phyloP scores from a whole-genome alignment of 108 stramenopile genomes.

The Stephanodiscus triporus region DNA sequence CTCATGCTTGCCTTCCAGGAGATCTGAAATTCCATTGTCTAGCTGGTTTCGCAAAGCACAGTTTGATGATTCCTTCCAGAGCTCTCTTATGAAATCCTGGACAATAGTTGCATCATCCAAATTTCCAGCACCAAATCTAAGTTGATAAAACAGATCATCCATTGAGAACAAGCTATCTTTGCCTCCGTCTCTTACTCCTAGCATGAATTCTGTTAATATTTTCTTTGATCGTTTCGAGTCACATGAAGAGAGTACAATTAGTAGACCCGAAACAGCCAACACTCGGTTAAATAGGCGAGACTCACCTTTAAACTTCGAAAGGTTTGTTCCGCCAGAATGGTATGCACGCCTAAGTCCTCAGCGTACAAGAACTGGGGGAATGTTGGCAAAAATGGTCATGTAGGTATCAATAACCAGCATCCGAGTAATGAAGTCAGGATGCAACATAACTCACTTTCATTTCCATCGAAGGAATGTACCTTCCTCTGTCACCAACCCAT shows the following conservation, averaged over 20 bases:
- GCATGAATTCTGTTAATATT: conserved; percentile 25
- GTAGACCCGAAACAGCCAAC: not conserved
- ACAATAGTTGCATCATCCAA: conserved; percentile 57
- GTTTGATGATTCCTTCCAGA: conserved; percentile 66
- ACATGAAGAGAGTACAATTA: not conserved
- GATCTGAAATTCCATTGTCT: conserved; percentile 57
- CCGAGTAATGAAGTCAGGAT: not conserved
- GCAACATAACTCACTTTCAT: conserved; percentile 29
- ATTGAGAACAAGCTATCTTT: conserved; percentile 49
- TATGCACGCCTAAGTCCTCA: conserved; percentile 54
- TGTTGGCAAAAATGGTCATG: not conserved
- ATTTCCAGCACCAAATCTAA: conserved; percentile 49
- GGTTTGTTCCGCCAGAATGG: conserved; percentile 5
- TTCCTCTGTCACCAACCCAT: conserved; percentile 29
- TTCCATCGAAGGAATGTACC: conserved; percentile 52
- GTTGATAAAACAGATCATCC: conserved; percentile 53
- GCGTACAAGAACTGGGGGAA: conserved; percentile 57
- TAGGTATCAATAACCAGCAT: not conserved
- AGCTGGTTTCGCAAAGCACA: conserved; percentile 53
- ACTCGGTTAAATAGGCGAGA: not conserved
- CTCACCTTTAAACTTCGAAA: conserved; percentile 27
- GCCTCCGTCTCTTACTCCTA: conserved; percentile 24
- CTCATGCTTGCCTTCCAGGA: conserved; percentile 63
- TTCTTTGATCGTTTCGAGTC: conserved; percentile 24
- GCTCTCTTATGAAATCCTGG: conserved; percentile 70